Evolutionary conservation across 164 flowering plant genomes (phyloP).

Genomic region (Vitis riparia): DNA sequence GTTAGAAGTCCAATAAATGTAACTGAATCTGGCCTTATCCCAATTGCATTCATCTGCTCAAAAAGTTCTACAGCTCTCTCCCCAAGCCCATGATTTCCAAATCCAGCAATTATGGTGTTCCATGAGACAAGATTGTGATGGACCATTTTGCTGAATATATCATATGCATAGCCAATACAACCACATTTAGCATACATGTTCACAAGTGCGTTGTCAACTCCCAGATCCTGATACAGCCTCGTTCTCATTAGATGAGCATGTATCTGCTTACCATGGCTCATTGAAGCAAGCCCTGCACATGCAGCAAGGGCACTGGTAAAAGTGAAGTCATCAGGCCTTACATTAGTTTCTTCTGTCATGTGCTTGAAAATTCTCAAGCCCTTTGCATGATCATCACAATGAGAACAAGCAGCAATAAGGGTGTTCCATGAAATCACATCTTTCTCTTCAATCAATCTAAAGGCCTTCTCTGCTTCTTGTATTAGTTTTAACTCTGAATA

Average conservation of each 20-base stretch:
- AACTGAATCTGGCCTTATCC: constrained; percentile 56
- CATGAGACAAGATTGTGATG: constrained; percentile 58
- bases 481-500: constrained; percentile 48
- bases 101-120: constrained; percentile 68
- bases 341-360: constrained; percentile 28
- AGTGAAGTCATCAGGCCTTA: constrained; percentile 58
- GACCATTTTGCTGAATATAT: constrained; percentile 39
- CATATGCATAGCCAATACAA: constrained; percentile 37
- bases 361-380: constrained; percentile 47
- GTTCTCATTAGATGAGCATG: constrained; percentile 59
- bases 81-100: constrained; percentile 66
- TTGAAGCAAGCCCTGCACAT: constrained; percentile 56
- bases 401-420: constrained; percentile 55
- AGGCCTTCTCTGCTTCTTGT: constrained; percentile 48
- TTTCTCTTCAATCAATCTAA: constrained; percentile 44
- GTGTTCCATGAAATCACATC: constrained; percentile 80
- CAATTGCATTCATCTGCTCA: constrained; percentile 46
- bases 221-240: constrained; percentile 39
- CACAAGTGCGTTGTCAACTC: constrained; percentile 63
- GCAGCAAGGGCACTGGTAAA: constrained; percentile 62
- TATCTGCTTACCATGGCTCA: constrained; percentile 50
- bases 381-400: constrained; percentile 43
- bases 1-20: constrained; percentile 56
- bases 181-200: constrained; percentile 92
- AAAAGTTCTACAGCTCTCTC: constrained; percentile 42